Evolutionary conservation across 306 rosid species (phyloP).

Genomic region (Mimosa bimucronata): DNA sequence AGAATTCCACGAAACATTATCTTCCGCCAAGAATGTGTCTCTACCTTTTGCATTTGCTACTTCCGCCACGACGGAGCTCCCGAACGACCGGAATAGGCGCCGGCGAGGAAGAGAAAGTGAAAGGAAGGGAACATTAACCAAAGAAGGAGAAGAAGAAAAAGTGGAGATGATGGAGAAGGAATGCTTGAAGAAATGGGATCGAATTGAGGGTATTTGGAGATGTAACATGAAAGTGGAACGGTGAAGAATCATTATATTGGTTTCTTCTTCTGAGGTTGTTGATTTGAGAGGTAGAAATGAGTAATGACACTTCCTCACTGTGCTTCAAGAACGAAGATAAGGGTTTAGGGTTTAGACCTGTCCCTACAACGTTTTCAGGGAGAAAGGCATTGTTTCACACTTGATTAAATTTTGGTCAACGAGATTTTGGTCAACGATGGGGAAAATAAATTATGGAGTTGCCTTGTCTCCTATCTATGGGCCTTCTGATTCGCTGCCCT

Average conservation of each 20-base stretch:
- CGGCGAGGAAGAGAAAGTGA: conserved; percentile 38
- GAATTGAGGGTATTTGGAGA: conserved; percentile 50
- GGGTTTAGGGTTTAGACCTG: conserved; percentile 36
- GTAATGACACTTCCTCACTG: neutral
- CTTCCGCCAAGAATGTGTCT: conserved; percentile 79
- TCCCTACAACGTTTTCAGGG: too few relatives aligned
- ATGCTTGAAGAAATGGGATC: conserved; percentile 50
- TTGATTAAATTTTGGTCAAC: too few relatives aligned
- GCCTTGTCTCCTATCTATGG: too few relatives aligned
- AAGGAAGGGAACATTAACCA: conserved; percentile 43
- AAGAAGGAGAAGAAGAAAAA: conserved; percentile 33
- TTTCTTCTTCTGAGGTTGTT: conserved; percentile 16
- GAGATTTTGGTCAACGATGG: too few relatives aligned
- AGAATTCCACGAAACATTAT: conserved; percentile 76
- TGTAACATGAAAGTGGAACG: conserved; percentile 64
- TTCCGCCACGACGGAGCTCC: conserved; percentile 36
- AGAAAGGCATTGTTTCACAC: too few relatives aligned
- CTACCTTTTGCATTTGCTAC: conserved; percentile 46
- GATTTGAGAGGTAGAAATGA: neutral
- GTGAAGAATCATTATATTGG: conserved; percentile 47
- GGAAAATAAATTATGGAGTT: too few relatives aligned
- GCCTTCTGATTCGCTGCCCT: too few relatives aligned
- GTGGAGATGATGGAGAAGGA: conserved; percentile 38
- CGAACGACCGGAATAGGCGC: conserved; percentile 44
- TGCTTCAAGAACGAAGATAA: neutral